phyloP scores from a whole-genome alignment of 2,329 filamentous ascomycete genomes.

The Alternaria sp. region DNA sequence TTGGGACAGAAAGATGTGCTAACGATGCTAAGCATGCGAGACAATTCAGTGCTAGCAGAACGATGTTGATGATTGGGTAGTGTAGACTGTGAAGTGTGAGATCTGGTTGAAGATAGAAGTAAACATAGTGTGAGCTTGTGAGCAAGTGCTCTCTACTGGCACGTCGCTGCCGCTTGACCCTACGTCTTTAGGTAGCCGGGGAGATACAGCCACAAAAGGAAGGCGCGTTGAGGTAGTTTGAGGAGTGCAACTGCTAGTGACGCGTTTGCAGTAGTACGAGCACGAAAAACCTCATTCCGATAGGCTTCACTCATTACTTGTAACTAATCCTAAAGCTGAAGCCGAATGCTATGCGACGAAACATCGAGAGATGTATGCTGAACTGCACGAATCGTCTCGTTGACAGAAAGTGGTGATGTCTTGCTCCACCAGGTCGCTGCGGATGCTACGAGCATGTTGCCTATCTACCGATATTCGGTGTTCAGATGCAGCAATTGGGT shows the following conservation, averaged over 20 bases:
- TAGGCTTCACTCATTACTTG: background rate
- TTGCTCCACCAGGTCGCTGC: background rate
- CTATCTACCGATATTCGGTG: background rate
- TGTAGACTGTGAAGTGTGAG: background rate
- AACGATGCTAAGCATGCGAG: background rate
- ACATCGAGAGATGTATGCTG: background rate
- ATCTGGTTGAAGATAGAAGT: background rate
- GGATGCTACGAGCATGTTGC: background rate
- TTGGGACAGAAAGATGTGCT: background rate
- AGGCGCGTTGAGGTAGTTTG: background rate
- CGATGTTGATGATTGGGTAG: background rate
- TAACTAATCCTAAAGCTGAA: no score
- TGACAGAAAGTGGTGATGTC: background rate
- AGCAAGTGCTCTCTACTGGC: background rate
- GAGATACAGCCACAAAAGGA: background rate
- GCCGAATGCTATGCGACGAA: background rate
- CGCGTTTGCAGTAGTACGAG: background rate
- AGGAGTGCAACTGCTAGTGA: background rate
- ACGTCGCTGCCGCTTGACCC: background rate
- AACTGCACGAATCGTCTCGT: background rate
- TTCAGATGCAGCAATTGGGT: background rate
- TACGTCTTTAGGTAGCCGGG: background rate
- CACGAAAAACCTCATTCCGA: background rate
- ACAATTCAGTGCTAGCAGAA: background rate
- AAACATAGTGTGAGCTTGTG: background rate